phyloP scores from a whole-genome alignment of 768 basidiomycete genomes.

The Lactifluus volemus region DNA sequence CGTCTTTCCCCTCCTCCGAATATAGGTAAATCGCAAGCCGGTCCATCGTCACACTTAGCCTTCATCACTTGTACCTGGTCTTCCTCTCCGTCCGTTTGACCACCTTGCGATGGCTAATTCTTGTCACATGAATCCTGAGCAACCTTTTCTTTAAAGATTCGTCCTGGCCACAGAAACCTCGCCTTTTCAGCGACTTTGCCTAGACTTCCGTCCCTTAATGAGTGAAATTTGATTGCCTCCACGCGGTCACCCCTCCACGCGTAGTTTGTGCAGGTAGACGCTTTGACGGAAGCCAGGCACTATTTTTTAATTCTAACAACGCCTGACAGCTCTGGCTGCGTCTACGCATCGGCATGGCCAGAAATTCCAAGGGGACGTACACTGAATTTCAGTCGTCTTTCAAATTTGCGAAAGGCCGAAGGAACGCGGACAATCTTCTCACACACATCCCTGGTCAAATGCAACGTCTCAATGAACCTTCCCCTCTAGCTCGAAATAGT shows the following conservation, averaged over 20 bases:
- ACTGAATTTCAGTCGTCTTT: not conserved
- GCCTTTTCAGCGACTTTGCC: conserved; percentile 2
- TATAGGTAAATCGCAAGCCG: conserved; percentile 6
- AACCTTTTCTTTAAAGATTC: not conserved
- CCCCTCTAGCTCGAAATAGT: not conserved
- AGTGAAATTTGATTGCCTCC: not conserved
- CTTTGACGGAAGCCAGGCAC: not conserved
- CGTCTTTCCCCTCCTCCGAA: not conserved
- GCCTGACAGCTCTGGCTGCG: not conserved
- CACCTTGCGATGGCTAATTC: not conserved
- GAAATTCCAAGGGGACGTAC: not conserved
- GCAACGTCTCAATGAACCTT: not conserved
- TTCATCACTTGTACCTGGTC: not conserved
- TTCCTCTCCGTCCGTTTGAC: conserved; percentile 2
- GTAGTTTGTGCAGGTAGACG: conserved; percentile 1
- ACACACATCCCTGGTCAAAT: not conserved
- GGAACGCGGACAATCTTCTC: not conserved
- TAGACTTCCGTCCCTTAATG: not conserved
- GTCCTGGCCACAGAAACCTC: conserved; percentile 1
- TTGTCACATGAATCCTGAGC: conserved; percentile 2
- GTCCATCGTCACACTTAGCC: not conserved
- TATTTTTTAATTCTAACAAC: not conserved
- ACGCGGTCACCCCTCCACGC: conserved; percentile 4
- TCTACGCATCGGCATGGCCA: not conserved
- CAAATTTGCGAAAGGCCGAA: no score